Evolutionary conservation across 768 basidiomycete genomes (phyloP).

Genomic region (Mycena venus): DNA sequence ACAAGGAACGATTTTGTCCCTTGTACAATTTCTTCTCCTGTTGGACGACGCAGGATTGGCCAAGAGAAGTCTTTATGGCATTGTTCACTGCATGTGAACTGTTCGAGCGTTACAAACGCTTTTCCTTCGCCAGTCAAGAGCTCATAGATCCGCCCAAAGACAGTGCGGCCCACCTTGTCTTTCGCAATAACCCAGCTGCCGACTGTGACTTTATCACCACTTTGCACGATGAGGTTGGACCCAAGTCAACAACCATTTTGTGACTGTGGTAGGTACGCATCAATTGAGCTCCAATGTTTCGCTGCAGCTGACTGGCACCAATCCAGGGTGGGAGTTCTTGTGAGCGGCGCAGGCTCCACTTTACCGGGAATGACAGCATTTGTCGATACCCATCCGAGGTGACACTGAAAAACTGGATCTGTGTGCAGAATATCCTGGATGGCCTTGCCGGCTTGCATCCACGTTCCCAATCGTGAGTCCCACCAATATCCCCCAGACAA

Average conservation of each 20-base stretch:
- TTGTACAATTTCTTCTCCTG: background rate
- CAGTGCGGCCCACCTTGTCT: background rate
- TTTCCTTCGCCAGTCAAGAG: background rate
- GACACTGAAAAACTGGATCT: constrained; percentile 19
- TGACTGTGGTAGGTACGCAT: no score
- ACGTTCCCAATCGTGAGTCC: background rate
- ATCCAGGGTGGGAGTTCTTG: no score
- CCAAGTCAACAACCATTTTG: no score
- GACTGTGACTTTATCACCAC: background rate
- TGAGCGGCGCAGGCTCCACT: no score
- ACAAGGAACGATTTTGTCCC: background rate
- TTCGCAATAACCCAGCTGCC: background rate
- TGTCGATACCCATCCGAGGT: constrained; percentile 31
- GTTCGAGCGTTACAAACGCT: background rate
- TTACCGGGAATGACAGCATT: no score
- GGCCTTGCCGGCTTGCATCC: background rate
- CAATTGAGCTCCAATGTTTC: no score
- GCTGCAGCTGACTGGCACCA: no score
- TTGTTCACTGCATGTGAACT: background rate
- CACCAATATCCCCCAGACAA: constrained; percentile 48
- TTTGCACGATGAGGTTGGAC: no score
- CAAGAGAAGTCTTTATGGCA: background rate
- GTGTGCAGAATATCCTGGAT: background rate
- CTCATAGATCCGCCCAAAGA: background rate
- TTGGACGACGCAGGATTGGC: background rate